phyloP scores from a whole-genome alignment of 2,329 filamentous ascomycete genomes.

The Pyrenophora seminiperda region DNA sequence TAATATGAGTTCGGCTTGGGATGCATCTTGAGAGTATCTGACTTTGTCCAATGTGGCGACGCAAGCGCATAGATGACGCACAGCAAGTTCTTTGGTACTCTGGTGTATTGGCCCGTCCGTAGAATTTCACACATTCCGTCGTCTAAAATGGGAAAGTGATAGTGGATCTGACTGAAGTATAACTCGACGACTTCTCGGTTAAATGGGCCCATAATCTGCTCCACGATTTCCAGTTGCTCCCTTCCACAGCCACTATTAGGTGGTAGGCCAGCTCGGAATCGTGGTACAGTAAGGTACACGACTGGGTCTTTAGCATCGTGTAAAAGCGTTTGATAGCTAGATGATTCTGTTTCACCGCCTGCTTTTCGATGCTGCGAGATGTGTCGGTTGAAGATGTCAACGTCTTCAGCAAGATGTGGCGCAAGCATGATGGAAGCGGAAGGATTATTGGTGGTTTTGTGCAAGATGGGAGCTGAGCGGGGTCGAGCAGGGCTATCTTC shows the following conservation, averaged over 20 bases:
- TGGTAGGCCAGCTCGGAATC: conserved; percentile 54
- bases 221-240: conserved; percentile 49
- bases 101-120: conserved; percentile 41
- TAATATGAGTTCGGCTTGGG: conserved; percentile 48
- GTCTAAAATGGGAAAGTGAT: conserved; percentile 50
- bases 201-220: conserved; percentile 49
- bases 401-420: conserved; percentile 50
- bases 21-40: conserved; percentile 43
- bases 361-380: conserved; percentile 41
- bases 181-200: conserved; percentile 51
- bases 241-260: conserved; percentile 43
- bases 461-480: conserved; percentile 34
- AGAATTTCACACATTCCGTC: conserved; percentile 45
- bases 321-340: conserved; percentile 58
- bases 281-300: conserved; percentile 54
- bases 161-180: conserved; percentile 51
- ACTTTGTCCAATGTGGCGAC: conserved; percentile 47
- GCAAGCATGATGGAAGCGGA: conserved; percentile 49
- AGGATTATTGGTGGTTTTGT: conserved; percentile 38
- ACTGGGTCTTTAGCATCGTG: conserved; percentile 51
- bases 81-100: conserved; percentile 45
- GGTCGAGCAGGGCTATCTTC: conserved; percentile 28
- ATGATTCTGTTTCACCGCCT: conserved; percentile 36
- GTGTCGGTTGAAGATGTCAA: conserved; percentile 49
- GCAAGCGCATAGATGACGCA: conserved; percentile 49